Base-by-base conservation (phyloP, 345 rosid species). In the Eucalyptus microcorys region DNA sequence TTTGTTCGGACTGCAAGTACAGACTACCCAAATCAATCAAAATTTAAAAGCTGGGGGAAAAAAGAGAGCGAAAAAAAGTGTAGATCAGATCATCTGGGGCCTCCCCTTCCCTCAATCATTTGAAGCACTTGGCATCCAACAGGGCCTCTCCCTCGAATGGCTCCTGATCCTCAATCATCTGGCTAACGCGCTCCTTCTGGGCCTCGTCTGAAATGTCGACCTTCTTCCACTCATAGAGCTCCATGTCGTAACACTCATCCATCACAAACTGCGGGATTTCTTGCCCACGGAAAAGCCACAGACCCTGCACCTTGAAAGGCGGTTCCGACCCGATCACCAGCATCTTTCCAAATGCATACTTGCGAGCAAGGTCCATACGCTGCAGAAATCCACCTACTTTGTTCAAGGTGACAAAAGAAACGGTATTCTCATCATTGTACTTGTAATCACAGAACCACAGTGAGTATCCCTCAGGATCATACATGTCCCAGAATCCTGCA, bases 401-500 rank as follows among this genome's bases (percentile, higher is more conserved):
- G 96, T 98, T 98, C 86, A 98, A 90, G 0, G 99, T 98, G 45
- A 98, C 99, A 9, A 93, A 98, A 5, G 99, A 95, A 49, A 98
- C 98, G 0, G 94, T 96, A 88, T 98, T 98, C 95, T 98, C 99
- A 2, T 98, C 98, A 42, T 98, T 95, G 95, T 98, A 98, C 90
- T 98, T 98, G 94, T 98, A 98, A 90, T 98, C 97, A 53, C 99
- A 98, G 93, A 98, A 97, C 99, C 99, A 98, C 8, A 98, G 91
- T 0, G 99, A 98, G 93, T 98, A 98, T 49, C 99, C 99, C 93
- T 98, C 99, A 0, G 98, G 97, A 91, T 98, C 99, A 88, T 96
- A 97, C 99, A 98, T 98, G 92, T 97, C 99, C 99, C 99, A 98
- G 94, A 98, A 98, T 80, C 99, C 99, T 98, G 92, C 93, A 92